Base-by-base conservation (phyloP, 768 basidiomycete genomes). In the Dictyophora rubrovolvata region DNA sequence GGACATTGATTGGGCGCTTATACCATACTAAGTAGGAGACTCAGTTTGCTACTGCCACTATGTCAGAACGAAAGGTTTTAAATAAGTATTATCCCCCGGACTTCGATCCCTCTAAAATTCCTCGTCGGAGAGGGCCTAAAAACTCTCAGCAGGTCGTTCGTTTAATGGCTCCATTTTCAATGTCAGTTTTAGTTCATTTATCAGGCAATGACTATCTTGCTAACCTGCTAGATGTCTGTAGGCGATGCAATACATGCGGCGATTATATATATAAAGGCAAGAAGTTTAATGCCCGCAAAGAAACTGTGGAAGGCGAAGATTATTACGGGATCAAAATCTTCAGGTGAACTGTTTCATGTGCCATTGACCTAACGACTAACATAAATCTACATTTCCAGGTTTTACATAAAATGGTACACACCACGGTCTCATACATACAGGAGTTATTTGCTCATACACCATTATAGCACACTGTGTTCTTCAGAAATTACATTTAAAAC, bases 401-500 rank as follows among this genome's bases (percentile, higher is more conserved):
- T 93, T 71, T 93, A 92, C 66, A 93, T 93, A 66, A 93, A 92
- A 74, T 93, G 89, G 90, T 83, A 56, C 55, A 82, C 77, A 51
- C 66, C 67, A 61, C 62, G 69, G 33, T 71, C 76, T 62, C 68
- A 68, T 54, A 61, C 69, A 63, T 55, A 53, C 60, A 21, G 54
- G 60, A 12, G 59, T 33, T 54, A 48, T 16, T 50, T 35, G 52
- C 33, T 20, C 28, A 18, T 4, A 42, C 47, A 21, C 28, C 35
- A 12, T 33, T 7, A 53, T 64, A 95, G 95, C 67, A 94, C 93
- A 14, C 74, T 93, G 42, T 99, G 96, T 69, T 96, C 93, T 2
- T 89, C 95, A 9, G 96, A 99, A 70, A 98, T 99, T 64, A 98
- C 96, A 0, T 99, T 99, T 84, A 98, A 98, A 72, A 99, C 96